Percentiles rank a stretch among this genome's conserved stretches.
These are phyloP conservation scores for Russula ochroleuca DNA, from an alignment of 768 basidiomycete species.

Conservation along the genomic window DNA sequence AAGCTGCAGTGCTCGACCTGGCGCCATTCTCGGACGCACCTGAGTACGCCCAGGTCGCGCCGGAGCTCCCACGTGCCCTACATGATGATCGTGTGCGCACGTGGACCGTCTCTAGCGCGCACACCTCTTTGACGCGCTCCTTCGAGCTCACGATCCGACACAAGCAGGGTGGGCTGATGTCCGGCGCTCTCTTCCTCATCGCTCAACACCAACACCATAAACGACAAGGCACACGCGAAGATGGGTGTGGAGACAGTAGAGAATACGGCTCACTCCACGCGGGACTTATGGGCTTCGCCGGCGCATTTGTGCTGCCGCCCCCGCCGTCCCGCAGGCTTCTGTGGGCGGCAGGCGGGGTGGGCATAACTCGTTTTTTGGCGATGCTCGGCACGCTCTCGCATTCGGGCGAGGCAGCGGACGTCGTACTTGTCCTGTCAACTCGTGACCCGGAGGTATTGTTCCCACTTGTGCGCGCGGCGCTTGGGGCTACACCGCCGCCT, in stretches of 20 bases:
- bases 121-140: slow-evolving; percentile 27
- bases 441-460: too few relatives aligned
- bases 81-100: slow-evolving; percentile 49
- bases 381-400: too few relatives aligned
- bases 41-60: too few relatives aligned
- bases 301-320: slow-evolving; percentile 40
- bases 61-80: too few relatives aligned
- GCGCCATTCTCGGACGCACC: too few relatives aligned
- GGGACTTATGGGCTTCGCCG: not conserved
- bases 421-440: too few relatives aligned
- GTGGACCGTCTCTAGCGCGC: slow-evolving; percentile 50
- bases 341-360: slow-evolving; percentile 31
- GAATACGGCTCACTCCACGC: slow-evolving; percentile 40
- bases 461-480: too few relatives aligned
- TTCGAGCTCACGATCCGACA: slow-evolving; percentile 52
- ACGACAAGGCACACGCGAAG: slow-evolving; percentile 30
- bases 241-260: slow-evolving; percentile 33
- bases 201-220: slow-evolving; percentile 40
- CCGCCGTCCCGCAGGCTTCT: slow-evolving; percentile 36
- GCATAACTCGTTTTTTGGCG: too few relatives aligned
- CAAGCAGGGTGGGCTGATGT: slow-evolving; percentile 51
- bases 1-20: too few relatives aligned
- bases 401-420: too few relatives aligned
- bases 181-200: slow-evolving; percentile 51
- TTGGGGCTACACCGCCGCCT: too few relatives aligned